Evolutionary conservation across 768 basidiomycete genomes (phyloP), one percentile per base, ranked within the genome.

Genomic region (Harrya chromipes): DNA sequence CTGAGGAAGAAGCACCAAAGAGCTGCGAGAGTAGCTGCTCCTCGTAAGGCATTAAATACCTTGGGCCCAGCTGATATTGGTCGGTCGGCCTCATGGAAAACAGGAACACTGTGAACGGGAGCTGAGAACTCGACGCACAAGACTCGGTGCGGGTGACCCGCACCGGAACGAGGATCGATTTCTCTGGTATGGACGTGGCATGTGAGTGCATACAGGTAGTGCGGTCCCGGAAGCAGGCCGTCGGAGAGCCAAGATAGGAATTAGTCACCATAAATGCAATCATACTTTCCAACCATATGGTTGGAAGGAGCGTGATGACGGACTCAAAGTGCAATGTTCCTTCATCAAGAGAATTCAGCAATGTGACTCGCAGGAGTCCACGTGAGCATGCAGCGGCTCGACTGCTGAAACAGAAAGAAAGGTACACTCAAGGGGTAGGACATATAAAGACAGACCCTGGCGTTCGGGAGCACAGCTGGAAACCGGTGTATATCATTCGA

Each of bases 21-120:
- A 20, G 46, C 41, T 49, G 43, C 16, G 16, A 40, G 54, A 6
- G 26, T 1, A 46, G 23, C 21, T 33, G n/a, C 4, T 44, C 24
- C 7, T 14, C 29, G 41, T 20, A 34, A 1, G 35, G 27, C 14
- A 37, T 55, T 65, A 60, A 53, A 65, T 67, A 65, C 49, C 19
- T 20, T 23, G 31, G 16, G 26, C 12, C 12, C 13, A 24, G 27
- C 39, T 14, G 34, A 16, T 24, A 40, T 36, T 27, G 12, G 44
- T 40, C 16, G 20, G 41, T 26, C n/a, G 31, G 33, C 40, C 44
- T 45, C 50, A 36, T 52, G 50, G 44, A 29, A 40, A 23, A 34
- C 38, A 58, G 29, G 47, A 40, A 43, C 50, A 21, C 33, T 33
- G 44, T 27, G 53, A 46, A 43, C 24, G 29, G 33, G n/a, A 19